Conservation (phyloP, 2,329 filamentous ascomycete species). For the Neobulgaria alba region DNA sequence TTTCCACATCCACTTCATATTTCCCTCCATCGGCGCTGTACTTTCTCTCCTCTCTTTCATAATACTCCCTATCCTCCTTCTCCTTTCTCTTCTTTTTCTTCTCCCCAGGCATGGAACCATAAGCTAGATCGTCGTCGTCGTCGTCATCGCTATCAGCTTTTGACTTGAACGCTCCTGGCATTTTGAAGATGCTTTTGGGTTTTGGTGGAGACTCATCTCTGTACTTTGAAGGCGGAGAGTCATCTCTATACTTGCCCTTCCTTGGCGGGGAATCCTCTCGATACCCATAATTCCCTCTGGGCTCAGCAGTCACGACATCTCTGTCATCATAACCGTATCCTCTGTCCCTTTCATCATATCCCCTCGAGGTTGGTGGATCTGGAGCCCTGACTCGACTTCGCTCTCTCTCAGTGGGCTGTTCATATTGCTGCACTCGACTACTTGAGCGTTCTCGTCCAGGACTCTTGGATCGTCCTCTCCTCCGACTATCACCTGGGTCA, state of each 20-base stretch:
- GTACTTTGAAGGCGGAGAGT: not conserved
- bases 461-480: constrained; percentile 22
- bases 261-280: constrained; percentile 1
- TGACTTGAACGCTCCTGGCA: constrained; percentile 15
- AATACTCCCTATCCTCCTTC: constrained; percentile 11
- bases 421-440: constrained; percentile 13
- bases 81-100: constrained; percentile 16
- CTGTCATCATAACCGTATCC: constrained; percentile 7
- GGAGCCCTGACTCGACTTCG: constrained; percentile 6
- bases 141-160: constrained; percentile 12
- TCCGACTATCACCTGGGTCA: constrained; percentile 24
- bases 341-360: constrained; percentile 11
- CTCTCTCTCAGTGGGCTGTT: constrained; percentile 8
- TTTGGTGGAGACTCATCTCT: constrained; percentile 2
- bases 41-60: constrained; percentile 6
- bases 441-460: constrained; percentile 24
- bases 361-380: constrained; percentile 12
- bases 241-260: not conserved
- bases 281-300: constrained; percentile 7
- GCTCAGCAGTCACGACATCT: constrained; percentile 9
- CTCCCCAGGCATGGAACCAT: constrained; percentile 11
- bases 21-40: constrained; percentile 13
- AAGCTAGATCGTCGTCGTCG: constrained; percentile 10
- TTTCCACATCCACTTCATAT: constrained; percentile 20
- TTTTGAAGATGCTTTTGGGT: constrained; percentile 8